Base-by-base conservation (phyloP, 768 basidiomycete species). In the Boletus patriciae region DNA sequence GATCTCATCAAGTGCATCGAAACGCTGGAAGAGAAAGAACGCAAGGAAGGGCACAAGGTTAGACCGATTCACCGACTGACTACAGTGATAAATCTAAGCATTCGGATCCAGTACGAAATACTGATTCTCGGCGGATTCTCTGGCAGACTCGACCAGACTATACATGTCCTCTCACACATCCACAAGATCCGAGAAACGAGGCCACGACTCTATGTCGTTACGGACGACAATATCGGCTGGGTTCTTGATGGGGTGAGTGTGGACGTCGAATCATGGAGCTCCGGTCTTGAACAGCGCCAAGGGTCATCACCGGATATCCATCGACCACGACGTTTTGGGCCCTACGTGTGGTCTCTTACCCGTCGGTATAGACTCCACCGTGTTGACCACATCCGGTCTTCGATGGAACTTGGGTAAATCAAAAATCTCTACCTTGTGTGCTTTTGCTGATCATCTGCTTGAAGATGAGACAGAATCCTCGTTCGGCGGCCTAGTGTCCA, bases 301-400 rank as follows among this genome's bases (percentile, higher is more conserved):
- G 94, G 96, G 96, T 19, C 83, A 87, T 65, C 96, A 98, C 68
- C 67, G 72, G 6, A 90, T 99, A 55, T 68, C 78, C 12, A 80
- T 98, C 43, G 86, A 95, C 64, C 89, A 92, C 61, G 64, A 72
- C 0, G 62, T 85, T 10, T 76, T 97, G 40, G 96, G 95, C 0
- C 83, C 84, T 49, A 98, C 95, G 0, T 99, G 97, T 68, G 97
- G 95, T 0, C 80, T 98, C n/a, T 81, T 99, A 11, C 97, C 97
- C 1, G 82, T 98, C 3, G 97, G 95, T 0, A 74, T 94, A 15
- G 86, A 86, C 29, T 80, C 78, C 6, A 88, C 94, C 0, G 71
- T 83, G 16, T 75, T 98, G n/a, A 83, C 88, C 3, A 98, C 94
- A 0, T 80, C 74, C 1, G 97, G 97, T 0, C 77, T 98, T 34